These are phyloP conservation scores for Collariella sp. DNA, from an alignment of 495 filamentous ascomycete species.

Conservation along the genomic window DNA sequence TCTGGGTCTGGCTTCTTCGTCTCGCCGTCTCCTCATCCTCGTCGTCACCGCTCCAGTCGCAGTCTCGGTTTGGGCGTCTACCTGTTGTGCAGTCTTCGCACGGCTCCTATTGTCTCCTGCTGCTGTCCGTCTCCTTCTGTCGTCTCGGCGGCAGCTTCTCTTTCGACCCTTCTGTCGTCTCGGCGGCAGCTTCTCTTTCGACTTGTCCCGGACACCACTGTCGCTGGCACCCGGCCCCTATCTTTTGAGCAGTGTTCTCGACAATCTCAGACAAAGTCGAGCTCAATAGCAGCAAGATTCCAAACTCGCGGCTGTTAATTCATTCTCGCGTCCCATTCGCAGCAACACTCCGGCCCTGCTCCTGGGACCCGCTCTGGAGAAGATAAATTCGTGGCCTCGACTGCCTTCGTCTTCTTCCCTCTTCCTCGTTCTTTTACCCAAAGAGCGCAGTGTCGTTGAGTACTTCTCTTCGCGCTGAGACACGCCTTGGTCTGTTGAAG, in stretches of 20 bases:
- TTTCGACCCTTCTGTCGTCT: too few species aligned
- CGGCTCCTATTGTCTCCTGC: conserved; percentile 12
- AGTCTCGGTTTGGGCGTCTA: not conserved
- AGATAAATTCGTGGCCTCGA: not conserved
- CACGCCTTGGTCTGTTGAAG: not conserved
- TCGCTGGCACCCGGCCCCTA: too few species aligned
- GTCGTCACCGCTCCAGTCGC: conserved; percentile 11
- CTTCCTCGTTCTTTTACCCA: not conserved
- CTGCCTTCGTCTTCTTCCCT: not conserved
- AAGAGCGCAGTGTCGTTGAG: not conserved
- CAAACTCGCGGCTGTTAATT: not conserved
- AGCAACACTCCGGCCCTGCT: not conserved
- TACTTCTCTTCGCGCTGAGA: not conserved
- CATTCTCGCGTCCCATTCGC: not conserved
- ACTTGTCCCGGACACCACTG: too few species aligned
- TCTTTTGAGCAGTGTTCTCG: too few species aligned
- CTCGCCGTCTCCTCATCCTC: conserved; percentile 11
- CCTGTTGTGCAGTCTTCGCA: conserved; percentile 16
- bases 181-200: conserved; percentile 4
- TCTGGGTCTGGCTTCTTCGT: conserved; percentile 14
- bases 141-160: too few species aligned
- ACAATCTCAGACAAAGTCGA: not conserved
- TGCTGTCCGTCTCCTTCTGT: conserved; percentile 12
- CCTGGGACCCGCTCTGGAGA: not conserved
- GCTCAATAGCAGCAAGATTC: not conserved